Evolutionary conservation across 768 basidiomycete genomes (phyloP).

Genomic region (Rhodotorula graminis): DNA sequence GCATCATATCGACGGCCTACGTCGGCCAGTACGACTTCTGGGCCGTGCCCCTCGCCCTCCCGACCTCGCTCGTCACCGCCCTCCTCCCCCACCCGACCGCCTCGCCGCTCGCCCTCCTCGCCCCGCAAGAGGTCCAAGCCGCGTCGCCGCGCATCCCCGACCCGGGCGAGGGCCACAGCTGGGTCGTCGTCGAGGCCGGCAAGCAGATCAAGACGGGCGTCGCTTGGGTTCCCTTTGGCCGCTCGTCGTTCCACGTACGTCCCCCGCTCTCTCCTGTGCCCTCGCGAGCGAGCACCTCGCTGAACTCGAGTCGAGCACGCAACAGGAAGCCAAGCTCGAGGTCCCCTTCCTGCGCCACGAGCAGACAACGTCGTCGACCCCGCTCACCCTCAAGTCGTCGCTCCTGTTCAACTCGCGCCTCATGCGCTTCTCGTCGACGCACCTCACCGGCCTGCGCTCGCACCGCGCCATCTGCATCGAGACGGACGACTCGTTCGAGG

Average conservation of each 20-base stretch:
- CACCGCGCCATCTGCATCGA: constrained; percentile 4
- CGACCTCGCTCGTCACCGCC: constrained; percentile 9
- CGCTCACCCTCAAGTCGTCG: constrained; percentile 25
- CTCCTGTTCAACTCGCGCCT: constrained; percentile 26
- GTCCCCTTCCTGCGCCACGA: constrained; percentile 27
- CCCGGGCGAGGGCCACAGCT: not conserved
- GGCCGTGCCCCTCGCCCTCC: constrained; percentile 18
- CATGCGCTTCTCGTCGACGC: constrained; percentile 15
- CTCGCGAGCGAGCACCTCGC: too few relatives aligned
- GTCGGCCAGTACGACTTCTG: constrained; percentile 22
- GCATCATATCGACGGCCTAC: constrained; percentile 3
- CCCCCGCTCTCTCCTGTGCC: too few relatives aligned
- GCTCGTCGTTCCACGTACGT: constrained; percentile 16
- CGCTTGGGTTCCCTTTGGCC: constrained; percentile 6
- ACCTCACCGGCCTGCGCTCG: constrained; percentile 26
- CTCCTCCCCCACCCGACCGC: constrained; percentile 13
- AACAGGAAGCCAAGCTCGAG: constrained; percentile 37
- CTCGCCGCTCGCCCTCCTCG: not conserved
- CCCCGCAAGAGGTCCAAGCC: not conserved
- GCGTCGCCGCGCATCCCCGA: not conserved
- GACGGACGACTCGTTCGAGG: constrained; percentile 10
- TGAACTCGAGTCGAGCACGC: not conserved
- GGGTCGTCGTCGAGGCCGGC: constrained; percentile 22
- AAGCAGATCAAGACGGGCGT: constrained; percentile 29
- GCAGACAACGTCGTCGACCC: not conserved